Evolutionary conservation across 495 filamentous ascomycete species (phyloP), one percentile per base, ranked within the genome.

Genomic region (Podospora fimiseda): DNA sequence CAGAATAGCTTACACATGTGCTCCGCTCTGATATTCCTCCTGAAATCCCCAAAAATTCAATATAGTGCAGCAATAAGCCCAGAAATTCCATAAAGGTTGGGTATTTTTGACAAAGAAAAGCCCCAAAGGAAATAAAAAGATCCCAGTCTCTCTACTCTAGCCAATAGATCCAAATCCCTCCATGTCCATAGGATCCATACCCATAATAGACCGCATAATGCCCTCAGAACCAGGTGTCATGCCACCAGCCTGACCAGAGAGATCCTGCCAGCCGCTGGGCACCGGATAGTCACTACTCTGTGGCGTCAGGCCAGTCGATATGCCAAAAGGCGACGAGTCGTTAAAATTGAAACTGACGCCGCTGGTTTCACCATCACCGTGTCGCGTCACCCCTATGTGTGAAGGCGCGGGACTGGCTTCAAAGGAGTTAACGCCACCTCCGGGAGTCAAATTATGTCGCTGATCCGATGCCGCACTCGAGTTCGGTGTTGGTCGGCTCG

Each of bases 211-310:
- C 48, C 71, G 69, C 14, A 80, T 64, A 15, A 80, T 66, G 0
- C 75, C 73, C 20, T 79, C 72, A 3, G 69, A 68, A 1, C 73
- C 69, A 22, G 76, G 75, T 16, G 74, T 77, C 70, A 79, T 73
- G 7, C 67, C 74, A 43, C 38, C n/a, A n/a, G n/a, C 57, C 47
- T 71, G 67, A 24, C 53, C 64, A 1, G 59, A 52, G 23, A 65
- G 62, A 21, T 66, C 57, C 24, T 60, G 53, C 75, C 71, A 78
- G 11, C 68, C 67, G 15, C 56, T 50, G 7, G 71, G 57, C 19
- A 75, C 56, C 20, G 64, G 61, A 48, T 72, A 78, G 1, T 59
- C 63, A 23, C 60, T 63, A 9, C 64, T 62, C 2, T 50, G 23
- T 0, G 48, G 43, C 14, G 68, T 66, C 63, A 72, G 59, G 7